These are phyloP conservation scores for Arxiozyma bovina DNA, from an alignment of 1,139 yeast species.

Conservation along the genomic window DNA sequence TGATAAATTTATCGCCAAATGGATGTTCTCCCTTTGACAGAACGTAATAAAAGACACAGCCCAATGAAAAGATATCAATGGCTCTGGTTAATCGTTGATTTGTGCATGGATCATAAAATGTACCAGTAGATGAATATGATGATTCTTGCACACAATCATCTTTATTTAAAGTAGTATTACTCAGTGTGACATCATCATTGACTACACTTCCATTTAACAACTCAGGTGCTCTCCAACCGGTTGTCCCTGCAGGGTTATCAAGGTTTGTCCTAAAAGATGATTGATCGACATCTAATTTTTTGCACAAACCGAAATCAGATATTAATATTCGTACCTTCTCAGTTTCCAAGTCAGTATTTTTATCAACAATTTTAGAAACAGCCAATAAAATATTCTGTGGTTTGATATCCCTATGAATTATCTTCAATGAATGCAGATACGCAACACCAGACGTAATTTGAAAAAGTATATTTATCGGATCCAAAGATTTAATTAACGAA, in stretches of 20 bases:
- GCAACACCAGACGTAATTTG: conserved; percentile 83
- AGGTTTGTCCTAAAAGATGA: conserved; percentile 90
- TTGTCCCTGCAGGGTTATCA: conserved; percentile 89
- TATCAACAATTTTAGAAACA: conserved; percentile 40
- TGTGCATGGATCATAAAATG: conserved; percentile 33
- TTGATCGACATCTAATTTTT: conserved; percentile 83
- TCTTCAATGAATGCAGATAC: conserved; percentile 80
- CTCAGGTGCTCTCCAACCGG: conserved; percentile 99
- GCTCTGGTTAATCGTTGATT: conserved; percentile 74
- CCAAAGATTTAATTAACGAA: conserved; percentile 31
- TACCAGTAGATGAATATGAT: conserved; percentile 9
- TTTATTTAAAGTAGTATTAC: conserved; percentile 6
- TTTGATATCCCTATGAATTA: conserved; percentile 90
- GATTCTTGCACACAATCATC: conserved; percentile 9
- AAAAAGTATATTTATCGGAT: conserved; percentile 48
- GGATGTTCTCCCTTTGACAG: conserved; percentile 86
- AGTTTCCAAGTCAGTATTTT: conserved; percentile 15
- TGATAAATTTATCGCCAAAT: conserved; percentile 76
- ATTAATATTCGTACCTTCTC: conserved; percentile 60
- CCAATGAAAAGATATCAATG: conserved; percentile 87
- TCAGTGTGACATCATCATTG: conserved; percentile 8
- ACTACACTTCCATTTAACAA: conserved; percentile 41
- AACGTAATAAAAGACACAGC: conserved; percentile 87
- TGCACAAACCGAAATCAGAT: conserved; percentile 93
- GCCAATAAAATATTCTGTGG: conserved; percentile 94